These are phyloP conservation scores for Strobilomyces echinocephalus DNA, from an alignment of 768 basidiomycete species.

Conservation along the genomic window DNA sequence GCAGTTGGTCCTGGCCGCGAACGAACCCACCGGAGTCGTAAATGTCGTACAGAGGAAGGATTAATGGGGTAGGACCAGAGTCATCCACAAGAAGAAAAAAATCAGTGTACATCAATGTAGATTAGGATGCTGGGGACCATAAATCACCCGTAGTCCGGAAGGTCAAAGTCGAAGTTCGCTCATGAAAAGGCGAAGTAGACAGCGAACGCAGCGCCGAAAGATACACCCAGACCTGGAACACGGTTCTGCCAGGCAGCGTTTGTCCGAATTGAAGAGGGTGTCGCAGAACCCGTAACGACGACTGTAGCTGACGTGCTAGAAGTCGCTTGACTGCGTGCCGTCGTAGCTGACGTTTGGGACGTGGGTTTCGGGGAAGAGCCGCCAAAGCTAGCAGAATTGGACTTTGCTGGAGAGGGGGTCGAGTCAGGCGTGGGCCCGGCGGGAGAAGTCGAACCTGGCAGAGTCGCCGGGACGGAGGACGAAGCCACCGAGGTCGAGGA, in stretches of 20 bases:
- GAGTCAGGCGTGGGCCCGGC: background rate
- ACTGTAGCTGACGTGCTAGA: conserved; percentile 6
- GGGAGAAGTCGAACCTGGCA: conserved; percentile 3
- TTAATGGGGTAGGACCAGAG: background rate
- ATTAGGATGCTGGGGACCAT: conserved; percentile 10
- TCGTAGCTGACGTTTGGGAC: background rate
- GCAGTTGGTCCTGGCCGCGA: conserved; percentile 9
- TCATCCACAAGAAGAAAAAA: conserved; percentile 18
- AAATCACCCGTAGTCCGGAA: conserved; percentile 11
- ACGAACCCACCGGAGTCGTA: conserved; percentile 13
- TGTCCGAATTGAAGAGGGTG: conserved; percentile 14
- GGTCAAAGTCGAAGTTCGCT: conserved; percentile 6
- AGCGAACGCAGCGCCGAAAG: conserved; percentile 16
- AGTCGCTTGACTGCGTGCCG: background rate
- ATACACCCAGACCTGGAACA: conserved; percentile 10
- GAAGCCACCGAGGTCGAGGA: conserved; percentile 26
- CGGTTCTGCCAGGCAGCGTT: conserved; percentile 26
- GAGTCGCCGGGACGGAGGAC: conserved; percentile 1
- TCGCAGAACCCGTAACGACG: background rate
- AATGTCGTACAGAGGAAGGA: conserved; percentile 14
- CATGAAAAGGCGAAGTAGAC: conserved; percentile 19
- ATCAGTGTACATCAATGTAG: conserved; percentile 3
- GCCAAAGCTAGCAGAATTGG: background rate
- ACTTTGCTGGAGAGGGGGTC: background rate
- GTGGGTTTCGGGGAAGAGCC: conserved; percentile 1